Conservation (phyloP, 2,329 filamentous ascomycete genomes). For the Stemphylium vesicarium region DNA sequence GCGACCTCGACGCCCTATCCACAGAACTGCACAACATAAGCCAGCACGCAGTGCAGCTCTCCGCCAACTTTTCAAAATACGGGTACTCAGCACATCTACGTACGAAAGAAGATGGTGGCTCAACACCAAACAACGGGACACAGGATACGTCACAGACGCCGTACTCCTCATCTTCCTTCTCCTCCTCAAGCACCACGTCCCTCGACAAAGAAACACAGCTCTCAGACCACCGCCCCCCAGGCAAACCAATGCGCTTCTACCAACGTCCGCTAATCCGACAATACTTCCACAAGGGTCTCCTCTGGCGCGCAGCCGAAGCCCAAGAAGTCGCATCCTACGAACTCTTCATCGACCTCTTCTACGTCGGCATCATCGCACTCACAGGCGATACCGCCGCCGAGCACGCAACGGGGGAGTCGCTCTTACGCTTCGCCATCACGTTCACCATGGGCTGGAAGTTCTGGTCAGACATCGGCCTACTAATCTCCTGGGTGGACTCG, state of each 20-base stretch:
- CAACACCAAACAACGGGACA: no score
- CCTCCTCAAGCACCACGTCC: constrained; percentile 20
- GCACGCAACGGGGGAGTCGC: constrained; percentile 59
- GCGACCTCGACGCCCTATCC: constrained; percentile 60
- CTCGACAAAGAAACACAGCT: constrained; percentile 49
- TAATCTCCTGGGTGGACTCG: constrained; percentile 67
- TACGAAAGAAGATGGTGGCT: constrained; percentile 33
- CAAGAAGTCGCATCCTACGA: constrained; percentile 70
- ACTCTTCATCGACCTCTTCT: constrained; percentile 69
- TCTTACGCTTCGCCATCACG: constrained; percentile 66
- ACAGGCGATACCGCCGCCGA: constrained; percentile 68
- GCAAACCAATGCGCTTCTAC: constrained; percentile 61
- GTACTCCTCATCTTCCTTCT: not conserved
- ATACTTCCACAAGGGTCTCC: constrained; percentile 69
- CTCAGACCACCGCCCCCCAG: constrained; percentile 47
- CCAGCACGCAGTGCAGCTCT: constrained; percentile 61
- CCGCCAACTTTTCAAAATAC: constrained; percentile 68
- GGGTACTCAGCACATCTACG: constrained; percentile 66
- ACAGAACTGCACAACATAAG: constrained; percentile 62
- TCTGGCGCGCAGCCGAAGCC: constrained; percentile 65
- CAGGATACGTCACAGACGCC: no score
- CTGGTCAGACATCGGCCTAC: constrained; percentile 64
- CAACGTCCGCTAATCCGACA: constrained; percentile 67
- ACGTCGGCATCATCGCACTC: constrained; percentile 69
- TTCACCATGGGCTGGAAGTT: constrained; percentile 70